Percentiles rank a stretch among this genome's conserved stretches.
Evolutionary conservation across 1,139 yeast species (phyloP).

Genomic region (Yamadazyma dendronema): DNA sequence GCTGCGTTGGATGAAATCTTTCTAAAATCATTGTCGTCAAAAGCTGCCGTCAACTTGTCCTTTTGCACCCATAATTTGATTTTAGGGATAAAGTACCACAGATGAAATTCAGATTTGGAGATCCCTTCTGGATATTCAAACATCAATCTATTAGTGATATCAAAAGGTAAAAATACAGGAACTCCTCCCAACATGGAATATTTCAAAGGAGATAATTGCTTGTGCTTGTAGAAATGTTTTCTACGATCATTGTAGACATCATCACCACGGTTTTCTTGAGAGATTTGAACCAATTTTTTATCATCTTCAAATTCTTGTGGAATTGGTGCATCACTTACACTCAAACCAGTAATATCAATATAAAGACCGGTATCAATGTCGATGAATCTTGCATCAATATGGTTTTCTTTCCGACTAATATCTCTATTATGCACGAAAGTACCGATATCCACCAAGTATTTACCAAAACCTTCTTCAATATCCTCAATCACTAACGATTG

Average conservation of each 20-base stretch:
- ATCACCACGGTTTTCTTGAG: constrained; percentile 13
- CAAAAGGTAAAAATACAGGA: constrained; percentile 26
- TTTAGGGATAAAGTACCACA: constrained; percentile 30
- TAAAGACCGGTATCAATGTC: constrained; percentile 34
- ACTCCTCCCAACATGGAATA: constrained; percentile 29
- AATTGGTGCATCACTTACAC: constrained; percentile 18
- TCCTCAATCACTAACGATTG: constrained; percentile 31
- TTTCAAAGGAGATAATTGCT: constrained; percentile 34
- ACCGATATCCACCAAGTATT: constrained; percentile 28
- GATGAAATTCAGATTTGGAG: constrained; percentile 18
- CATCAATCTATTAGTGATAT: constrained; percentile 21
- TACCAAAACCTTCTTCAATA: constrained; percentile 28
- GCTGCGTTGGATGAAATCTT: constrained; percentile 6
- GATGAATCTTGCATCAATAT: constrained; percentile 33
- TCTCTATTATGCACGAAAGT: constrained; percentile 32
- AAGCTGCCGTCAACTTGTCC: constrained; percentile 17
- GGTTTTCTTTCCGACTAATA: constrained; percentile 25
- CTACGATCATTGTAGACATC: constrained; percentile 33
- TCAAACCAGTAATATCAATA: constrained; percentile 30
- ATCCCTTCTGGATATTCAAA: constrained; percentile 28
- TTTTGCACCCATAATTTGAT: constrained; percentile 29
- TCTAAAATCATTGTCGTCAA: constrained; percentile 22
- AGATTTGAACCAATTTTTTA: constrained; percentile 11
- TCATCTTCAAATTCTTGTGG: constrained; percentile 17
- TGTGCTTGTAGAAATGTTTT: constrained; percentile 35